Conservation (phyloP, 345 rosid genomes). For the Conringia planisiliqua region DNA sequence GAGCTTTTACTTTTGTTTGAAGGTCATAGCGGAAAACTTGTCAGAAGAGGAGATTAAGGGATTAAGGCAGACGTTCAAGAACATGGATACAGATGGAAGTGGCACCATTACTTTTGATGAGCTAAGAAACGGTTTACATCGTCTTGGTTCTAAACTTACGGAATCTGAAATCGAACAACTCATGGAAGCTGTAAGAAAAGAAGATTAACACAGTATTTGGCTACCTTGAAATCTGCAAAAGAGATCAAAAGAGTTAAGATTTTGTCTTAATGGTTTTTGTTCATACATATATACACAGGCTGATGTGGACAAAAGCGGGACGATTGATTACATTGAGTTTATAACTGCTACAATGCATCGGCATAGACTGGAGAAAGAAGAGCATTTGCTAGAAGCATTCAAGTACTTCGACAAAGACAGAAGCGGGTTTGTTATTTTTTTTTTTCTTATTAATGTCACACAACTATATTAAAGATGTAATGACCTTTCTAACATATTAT, state of each 20-base stretch:
- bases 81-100: slow-evolving; percentile 87
- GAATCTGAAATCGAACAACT: slow-evolving; percentile 79
- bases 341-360: slow-evolving; percentile 87
- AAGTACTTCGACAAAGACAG: slow-evolving; percentile 70
- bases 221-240: no score
- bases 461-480: background rate
- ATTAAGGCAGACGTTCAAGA: slow-evolving; percentile 69
- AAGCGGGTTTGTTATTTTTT: slow-evolving; percentile 55
- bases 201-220: no score
- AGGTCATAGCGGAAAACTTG: slow-evolving; percentile 85
- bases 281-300: slow-evolving; percentile 46
- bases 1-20: background rate
- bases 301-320: slow-evolving; percentile 81
- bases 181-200: slow-evolving; percentile 84
- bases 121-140: slow-evolving; percentile 59
- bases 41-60: slow-evolving; percentile 89
- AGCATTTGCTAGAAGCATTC: slow-evolving; percentile 67
- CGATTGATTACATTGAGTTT: slow-evolving; percentile 85
- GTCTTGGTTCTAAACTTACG: slow-evolving; percentile 75
- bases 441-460: background rate
- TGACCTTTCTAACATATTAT: background rate
- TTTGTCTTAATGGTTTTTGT: background rate
- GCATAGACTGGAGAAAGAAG: slow-evolving; percentile 77
- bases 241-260: no score
- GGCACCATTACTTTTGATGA: slow-evolving; percentile 84